Evolutionary conservation across 768 basidiomycete species (phyloP).

Genomic region (Udeniomyces megalosporus): DNA sequence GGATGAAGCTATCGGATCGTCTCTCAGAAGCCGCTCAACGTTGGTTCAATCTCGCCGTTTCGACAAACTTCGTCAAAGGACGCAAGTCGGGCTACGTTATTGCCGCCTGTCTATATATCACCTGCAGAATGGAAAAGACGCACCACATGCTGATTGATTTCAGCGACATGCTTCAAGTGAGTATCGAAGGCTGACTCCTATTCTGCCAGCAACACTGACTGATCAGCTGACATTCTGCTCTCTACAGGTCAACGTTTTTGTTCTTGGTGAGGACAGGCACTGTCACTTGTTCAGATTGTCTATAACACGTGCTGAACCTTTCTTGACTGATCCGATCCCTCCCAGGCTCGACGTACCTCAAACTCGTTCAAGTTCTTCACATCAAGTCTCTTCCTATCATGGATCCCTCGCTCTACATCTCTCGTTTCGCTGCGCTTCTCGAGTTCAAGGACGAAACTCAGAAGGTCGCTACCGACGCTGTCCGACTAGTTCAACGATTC

Average conservation of each 20-base stretch:
- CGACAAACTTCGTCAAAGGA: conserved; percentile 86
- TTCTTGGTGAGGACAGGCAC: conserved; percentile 51
- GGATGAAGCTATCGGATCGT: conserved; percentile 59
- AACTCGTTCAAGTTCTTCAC: conserved; percentile 70
- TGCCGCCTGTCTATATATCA: conserved; percentile 87
- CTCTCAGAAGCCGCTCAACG: conserved; percentile 68
- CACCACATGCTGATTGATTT: conserved; percentile 99
- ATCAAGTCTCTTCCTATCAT: conserved; percentile 49
- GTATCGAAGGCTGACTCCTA: conserved; percentile 3
- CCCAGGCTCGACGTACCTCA: conserved; percentile 75
- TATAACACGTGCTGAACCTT: no score
- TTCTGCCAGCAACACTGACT: no score
- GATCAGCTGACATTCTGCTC: no score
- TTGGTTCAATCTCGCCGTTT: conserved; percentile 81
- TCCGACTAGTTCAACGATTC: conserved; percentile 82
- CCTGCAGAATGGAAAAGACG: conserved; percentile 79
- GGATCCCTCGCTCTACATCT: conserved; percentile 92
- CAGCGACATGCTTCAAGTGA: conserved; percentile 79
- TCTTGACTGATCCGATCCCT: no score
- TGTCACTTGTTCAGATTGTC: no score
- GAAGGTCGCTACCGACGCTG: conserved; percentile 80
- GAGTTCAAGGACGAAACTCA: conserved; percentile 92
- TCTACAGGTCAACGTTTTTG: conserved; percentile 82
- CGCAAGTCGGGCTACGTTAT: conserved; percentile 83
- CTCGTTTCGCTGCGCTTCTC: conserved; percentile 80